Conservation (phyloP, 164 flowering plant species). For the Nelumbo lutea region DNA sequence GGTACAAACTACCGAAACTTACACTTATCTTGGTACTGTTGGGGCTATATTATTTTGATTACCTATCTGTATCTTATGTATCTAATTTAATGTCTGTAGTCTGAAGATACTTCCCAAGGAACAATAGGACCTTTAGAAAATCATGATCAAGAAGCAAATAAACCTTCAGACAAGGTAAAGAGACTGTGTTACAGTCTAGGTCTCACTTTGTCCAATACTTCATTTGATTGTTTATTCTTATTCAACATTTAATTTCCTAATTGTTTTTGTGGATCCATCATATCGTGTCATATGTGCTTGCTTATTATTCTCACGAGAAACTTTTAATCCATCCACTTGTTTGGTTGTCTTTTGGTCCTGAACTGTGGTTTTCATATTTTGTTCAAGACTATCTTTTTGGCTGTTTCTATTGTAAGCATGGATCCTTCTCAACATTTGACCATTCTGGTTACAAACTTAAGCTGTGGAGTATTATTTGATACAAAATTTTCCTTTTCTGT, state of each 20-base stretch:
- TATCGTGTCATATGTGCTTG: not conserved
- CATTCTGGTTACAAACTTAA: too few relatives aligned
- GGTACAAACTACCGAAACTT: constrained; percentile 32
- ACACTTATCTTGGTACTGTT: constrained; percentile 1
- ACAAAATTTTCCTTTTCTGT: too few relatives aligned
- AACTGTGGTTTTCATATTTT: too few relatives aligned
- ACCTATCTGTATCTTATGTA: not conserved
- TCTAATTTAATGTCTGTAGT: constrained; percentile 34
- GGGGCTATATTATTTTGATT: not conserved
- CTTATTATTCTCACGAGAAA: not conserved
- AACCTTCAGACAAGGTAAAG: constrained; percentile 64
- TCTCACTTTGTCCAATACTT: not conserved
- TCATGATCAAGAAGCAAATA: constrained; percentile 66
- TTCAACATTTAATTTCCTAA: not conserved
- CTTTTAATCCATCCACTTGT: not conserved
- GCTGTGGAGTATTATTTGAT: too few relatives aligned
- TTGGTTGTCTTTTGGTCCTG: not conserved
- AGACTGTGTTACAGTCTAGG: not conserved
- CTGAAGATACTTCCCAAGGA: constrained; percentile 71
- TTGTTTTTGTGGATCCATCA: not conserved
- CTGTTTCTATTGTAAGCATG: not conserved
- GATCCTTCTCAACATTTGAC: too few relatives aligned
- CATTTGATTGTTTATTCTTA: not conserved
- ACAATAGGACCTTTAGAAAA: constrained; percentile 34
- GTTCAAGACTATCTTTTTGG: not conserved